Evolutionary conservation across 2,329 filamentous ascomycete species (phyloP).

Genomic region (Xylaria sp.): DNA sequence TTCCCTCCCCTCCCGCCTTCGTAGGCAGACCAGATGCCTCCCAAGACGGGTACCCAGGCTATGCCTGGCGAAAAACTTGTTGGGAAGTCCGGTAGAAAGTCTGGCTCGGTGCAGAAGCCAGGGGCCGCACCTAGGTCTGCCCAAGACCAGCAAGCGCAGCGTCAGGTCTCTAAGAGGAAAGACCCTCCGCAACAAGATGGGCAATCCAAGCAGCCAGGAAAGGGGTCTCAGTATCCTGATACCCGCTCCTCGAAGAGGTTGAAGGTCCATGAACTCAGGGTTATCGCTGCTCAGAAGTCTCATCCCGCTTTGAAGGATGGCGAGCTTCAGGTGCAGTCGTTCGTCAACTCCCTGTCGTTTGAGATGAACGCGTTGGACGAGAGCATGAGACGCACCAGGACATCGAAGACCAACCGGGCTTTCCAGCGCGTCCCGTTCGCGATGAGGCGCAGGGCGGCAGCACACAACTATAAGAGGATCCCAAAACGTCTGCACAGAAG

Average conservation of each 20-base stretch:
- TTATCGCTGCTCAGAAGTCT: conserved; percentile 54
- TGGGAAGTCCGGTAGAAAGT: conserved; percentile 10
- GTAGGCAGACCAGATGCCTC: conserved; percentile 24
- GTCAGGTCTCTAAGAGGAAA: conserved; percentile 35
- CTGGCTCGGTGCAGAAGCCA: conserved; percentile 8
- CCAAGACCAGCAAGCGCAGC: conserved; percentile 6
- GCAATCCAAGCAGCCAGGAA: conserved; percentile 30
- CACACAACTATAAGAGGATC: conserved; percentile 90
- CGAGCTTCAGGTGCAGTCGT: conserved; percentile 81
- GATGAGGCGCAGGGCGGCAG: conserved; percentile 84
- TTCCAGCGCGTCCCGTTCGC: conserved; percentile 90
- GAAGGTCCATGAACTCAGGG: conserved; percentile 51
- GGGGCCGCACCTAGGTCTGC: conserved; percentile 5
- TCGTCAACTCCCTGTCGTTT: conserved; percentile 82
- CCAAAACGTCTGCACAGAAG: conserved; percentile 74
- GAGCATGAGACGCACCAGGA: conserved; percentile 76
- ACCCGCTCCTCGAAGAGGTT: conserved; percentile 45
- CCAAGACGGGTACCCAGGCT: conserved; percentile 18
- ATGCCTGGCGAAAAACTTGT: conserved; percentile 15
- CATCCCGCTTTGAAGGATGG: conserved; percentile 65
- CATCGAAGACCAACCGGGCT: conserved; percentile 65
- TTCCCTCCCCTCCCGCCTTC: too few species aligned
- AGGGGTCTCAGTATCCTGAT: conserved; percentile 28
- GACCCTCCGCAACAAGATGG: conserved; percentile 21
- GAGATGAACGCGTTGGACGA: conserved; percentile 85